Conservation (phyloP, 2,329 filamentous ascomycete genomes). For the Septoria linicola region DNA sequence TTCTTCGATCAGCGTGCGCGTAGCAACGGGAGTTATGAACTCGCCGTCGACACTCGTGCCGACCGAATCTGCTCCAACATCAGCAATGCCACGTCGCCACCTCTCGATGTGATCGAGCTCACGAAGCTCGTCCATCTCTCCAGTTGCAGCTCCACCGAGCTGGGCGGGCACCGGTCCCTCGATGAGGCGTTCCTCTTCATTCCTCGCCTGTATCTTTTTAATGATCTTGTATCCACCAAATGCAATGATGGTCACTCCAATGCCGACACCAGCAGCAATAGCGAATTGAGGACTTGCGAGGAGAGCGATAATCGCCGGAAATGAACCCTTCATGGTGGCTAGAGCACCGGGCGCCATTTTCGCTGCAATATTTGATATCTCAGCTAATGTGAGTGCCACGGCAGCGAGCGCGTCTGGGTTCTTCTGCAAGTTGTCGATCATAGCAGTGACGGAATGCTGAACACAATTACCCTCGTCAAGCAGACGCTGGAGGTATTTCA, state of each 20-base stretch:
- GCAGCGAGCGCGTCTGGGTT: constrained; percentile 91
- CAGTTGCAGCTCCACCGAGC: neutral
- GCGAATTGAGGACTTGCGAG: constrained; percentile 90
- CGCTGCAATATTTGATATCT: constrained; percentile 76
- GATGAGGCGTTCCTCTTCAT: constrained; percentile 29
- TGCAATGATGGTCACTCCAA: constrained; percentile 92
- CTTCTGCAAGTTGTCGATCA: constrained; percentile 75
- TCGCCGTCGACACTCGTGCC: constrained; percentile 65
- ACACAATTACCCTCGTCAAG: constrained; percentile 86
- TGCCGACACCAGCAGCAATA: constrained; percentile 82
- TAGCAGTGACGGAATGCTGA: constrained; percentile 77
- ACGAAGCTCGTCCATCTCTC: constrained; percentile 57
- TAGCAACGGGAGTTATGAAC: constrained; percentile 61
- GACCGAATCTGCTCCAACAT: constrained; percentile 53
- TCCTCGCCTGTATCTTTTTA: constrained; percentile 68
- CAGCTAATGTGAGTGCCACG: constrained; percentile 86
- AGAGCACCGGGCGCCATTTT: constrained; percentile 85
- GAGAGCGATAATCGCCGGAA: constrained; percentile 81
- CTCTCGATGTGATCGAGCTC: constrained; percentile 58
- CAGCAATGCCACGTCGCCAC: constrained; percentile 64
- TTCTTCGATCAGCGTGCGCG: constrained; percentile 45
- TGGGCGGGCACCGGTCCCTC: constrained; percentile 26
- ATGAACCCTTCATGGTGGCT: constrained; percentile 70
- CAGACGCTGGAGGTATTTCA: constrained; percentile 71
- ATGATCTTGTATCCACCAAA: constrained; percentile 98